Evolutionary conservation across 2,329 filamentous ascomycete genomes (phyloP).

Genomic region (Pestalotiopsis sp.): DNA sequence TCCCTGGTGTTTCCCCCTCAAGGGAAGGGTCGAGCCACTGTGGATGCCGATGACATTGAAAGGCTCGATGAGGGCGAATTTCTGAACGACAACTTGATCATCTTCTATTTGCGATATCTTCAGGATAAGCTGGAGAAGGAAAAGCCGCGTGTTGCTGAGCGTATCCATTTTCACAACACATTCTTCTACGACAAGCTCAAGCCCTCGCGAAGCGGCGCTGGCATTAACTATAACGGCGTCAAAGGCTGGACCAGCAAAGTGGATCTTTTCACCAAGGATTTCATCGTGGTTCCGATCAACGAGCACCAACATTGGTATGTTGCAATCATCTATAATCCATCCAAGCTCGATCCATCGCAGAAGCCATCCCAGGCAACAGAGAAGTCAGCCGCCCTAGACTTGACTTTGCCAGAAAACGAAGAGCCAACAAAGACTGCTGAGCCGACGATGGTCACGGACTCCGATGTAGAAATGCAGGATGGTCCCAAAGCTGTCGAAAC

Average conservation of each 20-base stretch:
- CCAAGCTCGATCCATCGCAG: slow-evolving; percentile 54
- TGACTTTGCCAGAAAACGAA: background rate
- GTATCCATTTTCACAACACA: slow-evolving; percentile 88
- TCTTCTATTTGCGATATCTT: slow-evolving; percentile 80
- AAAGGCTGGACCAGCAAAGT: slow-evolving; percentile 85
- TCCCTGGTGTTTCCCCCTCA: slow-evolving; percentile 64
- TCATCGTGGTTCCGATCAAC: slow-evolving; percentile 90
- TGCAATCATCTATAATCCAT: slow-evolving; percentile 90
- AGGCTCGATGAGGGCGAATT: slow-evolving; percentile 83
- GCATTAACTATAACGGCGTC: slow-evolving; percentile 83
- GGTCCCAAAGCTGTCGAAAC: background rate
- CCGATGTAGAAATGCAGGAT: background rate
- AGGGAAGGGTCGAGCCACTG: slow-evolving; percentile 63
- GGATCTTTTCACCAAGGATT: slow-evolving; percentile 84
- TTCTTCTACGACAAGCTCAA: slow-evolving; percentile 86
- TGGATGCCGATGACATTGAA: slow-evolving; percentile 73
- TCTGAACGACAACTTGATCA: slow-evolving; percentile 90
- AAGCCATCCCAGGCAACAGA: slow-evolving; percentile 7
- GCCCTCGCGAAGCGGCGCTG: slow-evolving; percentile 52
- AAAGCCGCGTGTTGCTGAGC: slow-evolving; percentile 58
- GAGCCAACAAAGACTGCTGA: background rate
- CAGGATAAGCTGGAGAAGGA: slow-evolving; percentile 61
- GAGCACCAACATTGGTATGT: slow-evolving; percentile 90
- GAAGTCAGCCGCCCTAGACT: background rate
- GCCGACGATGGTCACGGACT: background rate